Base-by-base conservation (phyloP, 148 eudicot species). In the Cornus controversa region DNA sequence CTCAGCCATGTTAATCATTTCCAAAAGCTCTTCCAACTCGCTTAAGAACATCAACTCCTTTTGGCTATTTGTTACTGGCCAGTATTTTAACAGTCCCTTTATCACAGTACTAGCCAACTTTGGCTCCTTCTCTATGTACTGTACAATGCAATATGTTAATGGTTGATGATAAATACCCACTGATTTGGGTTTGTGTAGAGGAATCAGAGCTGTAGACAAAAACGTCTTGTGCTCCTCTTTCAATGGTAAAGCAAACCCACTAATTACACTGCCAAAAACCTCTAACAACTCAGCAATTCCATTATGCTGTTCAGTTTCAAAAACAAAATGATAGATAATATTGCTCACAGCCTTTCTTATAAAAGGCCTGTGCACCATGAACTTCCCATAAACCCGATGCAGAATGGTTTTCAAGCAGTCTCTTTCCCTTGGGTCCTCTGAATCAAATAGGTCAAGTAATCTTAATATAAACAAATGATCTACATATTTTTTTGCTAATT, bases 221-320 rank as follows among this genome's bases (percentile, higher is more conserved):
- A 85, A 88, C 77, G 83, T 77, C 79, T 88, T 88, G 75, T 88
- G 90, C 75, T 88, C 90, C 71, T 88, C 88, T 63, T 88, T 88
- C 67, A 88, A 80, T 13, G 90, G 90, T 77, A 83, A 34, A 71
- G 90, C 86, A 78, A 88, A 88, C 15, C 90, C 90, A 36, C 83
- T 88, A 29, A 88, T 85, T 69, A 88, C 82, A 75, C 90, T 88
- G 29, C 90, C 90, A 53, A 88, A 85, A 67, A 88, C 82, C 85
- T 88, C 90, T 77, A 88, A 80, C 24, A 88, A 65, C 82, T 88
- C 90, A 26, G 88, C 80, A 60, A 88, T 85, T 42, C 90, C 90
- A 76, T 88, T 88, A 72, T 88, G 90, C 74, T 66, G 75, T 63
- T 85, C 88, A 9, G 83, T 80, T 79, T 88, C 90, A 24, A 81